Evolutionary conservation across 164 flowering plant genomes (phyloP), one percentile per base, ranked within the genome.

Genomic region (Hamamelis virginiana): DNA sequence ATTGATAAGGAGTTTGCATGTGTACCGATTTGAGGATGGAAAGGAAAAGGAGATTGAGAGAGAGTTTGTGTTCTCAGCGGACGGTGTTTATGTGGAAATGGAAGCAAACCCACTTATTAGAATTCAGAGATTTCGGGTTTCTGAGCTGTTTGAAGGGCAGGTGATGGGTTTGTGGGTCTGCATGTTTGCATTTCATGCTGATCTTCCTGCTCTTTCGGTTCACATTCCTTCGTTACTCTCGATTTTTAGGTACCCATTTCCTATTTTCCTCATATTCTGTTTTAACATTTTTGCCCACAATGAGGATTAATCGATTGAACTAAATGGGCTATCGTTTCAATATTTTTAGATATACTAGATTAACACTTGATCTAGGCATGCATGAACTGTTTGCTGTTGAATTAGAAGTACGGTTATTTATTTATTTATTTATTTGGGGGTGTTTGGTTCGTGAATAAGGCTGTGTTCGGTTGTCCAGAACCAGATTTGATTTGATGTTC

Each of bases 1-100:
- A 65, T 23, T 73, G 77, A 46, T 67, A 22, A 77, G 77, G 67
- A 73, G 68, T 60, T 62, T 73, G 76, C 80, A 77, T 73, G 74
- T 70, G 22, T 77, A 70, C 66, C 28, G 69, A 69, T 66, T 44
- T 25, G 64, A 46, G 26, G 70, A 72, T 57, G 76, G 71, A 22
- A 62, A 62, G 48, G 67, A 68, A 28, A 22, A 33, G 4, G 64
- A 69, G 48, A 44, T 72, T 6, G 79, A 76, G 65, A 72, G 76
- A 53, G 76, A 73, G 65, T 73, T 69, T 41, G 1, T 73, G 23
- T 73, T 77, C 53, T 51, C 46, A 9, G 9, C 16, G 18, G 59
- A 64, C 6, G 72, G 62, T 23, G 47, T 68, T 0, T 69, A 70
- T 67, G 63, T 56, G 71, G 80, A 73, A 67, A 73, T 70, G 65